These are phyloP conservation scores for Lyophyllum decastes DNA, from an alignment of 768 basidiomycete species.

Conservation along the genomic window DNA sequence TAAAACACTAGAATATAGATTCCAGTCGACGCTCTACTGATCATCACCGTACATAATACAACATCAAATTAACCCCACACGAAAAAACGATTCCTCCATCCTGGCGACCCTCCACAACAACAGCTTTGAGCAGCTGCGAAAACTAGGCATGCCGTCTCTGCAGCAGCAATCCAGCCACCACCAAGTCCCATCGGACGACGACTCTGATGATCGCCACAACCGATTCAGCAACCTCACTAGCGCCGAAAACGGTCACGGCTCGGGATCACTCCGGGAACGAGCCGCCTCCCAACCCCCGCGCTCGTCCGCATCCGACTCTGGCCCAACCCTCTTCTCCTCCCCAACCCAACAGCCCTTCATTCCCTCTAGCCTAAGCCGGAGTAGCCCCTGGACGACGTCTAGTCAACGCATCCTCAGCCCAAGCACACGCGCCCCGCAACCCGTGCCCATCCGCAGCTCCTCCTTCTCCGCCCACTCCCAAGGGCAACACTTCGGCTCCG, in stretches of 20 bases:
- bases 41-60: conserved; percentile 13
- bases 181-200: conserved; percentile 43
- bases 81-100: conserved; percentile 11
- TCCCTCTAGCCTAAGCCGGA: conserved; percentile 49
- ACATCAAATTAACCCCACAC: background rate
- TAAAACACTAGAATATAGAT: conserved; percentile 11
- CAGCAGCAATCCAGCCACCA: conserved; percentile 27
- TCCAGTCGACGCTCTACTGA: conserved; percentile 12
- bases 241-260: conserved; percentile 36
- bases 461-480: conserved; percentile 65
- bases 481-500: conserved; percentile 57
- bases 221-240: conserved; percentile 49
- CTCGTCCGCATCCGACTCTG: conserved; percentile 27
- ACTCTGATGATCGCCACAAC: conserved; percentile 57
- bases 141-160: conserved; percentile 28
- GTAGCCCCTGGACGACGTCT: conserved; percentile 37
- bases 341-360: conserved; percentile 54
- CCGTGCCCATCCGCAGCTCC: conserved; percentile 65
- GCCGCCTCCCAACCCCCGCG: conserved; percentile 74
- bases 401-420: conserved; percentile 47
- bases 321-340: conserved; percentile 48
- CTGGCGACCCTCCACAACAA: conserved; percentile 25
- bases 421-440: conserved; percentile 38
- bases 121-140: conserved; percentile 20
- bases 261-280: conserved; percentile 55